Conservation (phyloP, 306 rosid species). For the Cicer cuneatum region DNA sequence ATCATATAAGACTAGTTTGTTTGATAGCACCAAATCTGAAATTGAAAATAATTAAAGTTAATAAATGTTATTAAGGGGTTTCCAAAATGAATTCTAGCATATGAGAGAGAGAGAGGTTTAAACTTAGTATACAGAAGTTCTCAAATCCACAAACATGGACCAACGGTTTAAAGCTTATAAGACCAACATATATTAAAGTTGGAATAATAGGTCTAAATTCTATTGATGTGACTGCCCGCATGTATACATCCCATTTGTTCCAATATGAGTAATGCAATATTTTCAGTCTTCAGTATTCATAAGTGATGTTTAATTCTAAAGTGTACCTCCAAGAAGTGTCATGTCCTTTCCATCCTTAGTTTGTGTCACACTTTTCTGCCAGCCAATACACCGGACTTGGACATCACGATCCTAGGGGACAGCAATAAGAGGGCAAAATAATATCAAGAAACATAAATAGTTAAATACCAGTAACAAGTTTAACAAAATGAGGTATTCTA, state of each 20-base stretch:
- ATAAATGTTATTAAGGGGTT: constrained; percentile 21
- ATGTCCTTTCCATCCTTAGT: constrained; percentile 62
- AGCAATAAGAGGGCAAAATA: constrained; percentile 33
- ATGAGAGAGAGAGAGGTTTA: background rate
- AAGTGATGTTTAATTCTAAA: constrained; percentile 29
- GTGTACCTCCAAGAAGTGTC: constrained; percentile 83
- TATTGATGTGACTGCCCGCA: too few relatives aligned
- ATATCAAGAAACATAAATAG: constrained; percentile 21
- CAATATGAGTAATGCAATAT: background rate
- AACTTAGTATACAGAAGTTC: background rate
- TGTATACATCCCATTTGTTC: background rate
- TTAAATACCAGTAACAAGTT: constrained; percentile 16
- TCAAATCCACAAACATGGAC: constrained; percentile 22
- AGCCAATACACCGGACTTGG: constrained; percentile 65
- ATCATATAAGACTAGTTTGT: constrained; percentile 74
- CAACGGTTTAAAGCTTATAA: constrained; percentile 1
- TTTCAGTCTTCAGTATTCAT: background rate
- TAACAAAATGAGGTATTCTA: constrained; percentile 18
- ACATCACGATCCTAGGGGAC: constrained; percentile 45
- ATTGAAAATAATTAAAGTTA: constrained; percentile 41
- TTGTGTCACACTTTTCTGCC: constrained; percentile 61
- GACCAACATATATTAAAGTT: constrained; percentile 11
- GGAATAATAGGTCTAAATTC: background rate
- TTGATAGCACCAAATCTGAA: constrained; percentile 82
- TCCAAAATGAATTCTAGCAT: constrained; percentile 24